Conservation (phyloP, 2,329 filamentous ascomycete genomes). For the Cladorrhinum sp. region DNA sequence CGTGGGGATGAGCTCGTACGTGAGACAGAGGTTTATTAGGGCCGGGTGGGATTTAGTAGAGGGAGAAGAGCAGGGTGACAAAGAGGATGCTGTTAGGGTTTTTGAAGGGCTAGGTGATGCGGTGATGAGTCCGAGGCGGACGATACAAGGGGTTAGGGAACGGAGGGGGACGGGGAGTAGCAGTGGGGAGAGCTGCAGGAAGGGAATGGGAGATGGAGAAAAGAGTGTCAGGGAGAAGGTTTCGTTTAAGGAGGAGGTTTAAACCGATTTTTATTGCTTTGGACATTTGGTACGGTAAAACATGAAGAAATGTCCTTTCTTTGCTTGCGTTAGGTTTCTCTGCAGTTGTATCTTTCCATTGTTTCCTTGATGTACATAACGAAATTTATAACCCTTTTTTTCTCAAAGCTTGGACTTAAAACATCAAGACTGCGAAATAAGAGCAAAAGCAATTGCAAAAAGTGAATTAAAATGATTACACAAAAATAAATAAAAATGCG, state of each 20-base stretch:
- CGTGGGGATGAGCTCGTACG: conserved; percentile 44
- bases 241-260: not conserved
- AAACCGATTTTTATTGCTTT: not conserved
- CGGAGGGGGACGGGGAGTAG: not conserved
- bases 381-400: too few relatives aligned
- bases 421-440: not conserved
- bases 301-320: not conserved
- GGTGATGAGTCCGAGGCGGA: not conserved
- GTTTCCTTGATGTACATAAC: not conserved
- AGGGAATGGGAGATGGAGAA: not conserved
- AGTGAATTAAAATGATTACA: not conserved
- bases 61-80: not conserved
- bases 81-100: not conserved
- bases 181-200: not conserved
- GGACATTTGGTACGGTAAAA: too few relatives aligned
- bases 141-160: not conserved
- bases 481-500: not conserved
- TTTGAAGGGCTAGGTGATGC: conserved; percentile 1
- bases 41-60: conserved; percentile 34
- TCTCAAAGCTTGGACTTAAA: too few relatives aligned
- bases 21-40: conserved; percentile 38
- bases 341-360: not conserved
- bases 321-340: not conserved
- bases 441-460: not conserved
- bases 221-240: not conserved